phyloP scores from a whole-genome alignment of 441 rosid species.

The Euphorbia corollata region DNA sequence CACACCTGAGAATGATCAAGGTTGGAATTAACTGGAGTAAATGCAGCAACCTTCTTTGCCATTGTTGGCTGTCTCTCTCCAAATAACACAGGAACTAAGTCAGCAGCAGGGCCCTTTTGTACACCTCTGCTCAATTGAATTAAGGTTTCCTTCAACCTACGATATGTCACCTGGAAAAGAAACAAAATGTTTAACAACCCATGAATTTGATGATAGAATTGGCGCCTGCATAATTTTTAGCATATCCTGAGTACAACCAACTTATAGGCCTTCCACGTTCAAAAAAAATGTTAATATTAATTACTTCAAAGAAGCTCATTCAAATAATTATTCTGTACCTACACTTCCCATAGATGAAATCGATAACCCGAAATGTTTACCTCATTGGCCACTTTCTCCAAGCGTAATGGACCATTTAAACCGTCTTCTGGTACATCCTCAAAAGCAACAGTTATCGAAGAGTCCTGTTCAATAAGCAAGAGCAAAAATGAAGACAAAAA shows the following conservation, averaged over 20 bases:
- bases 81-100: conserved; percentile 73
- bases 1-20: conserved; percentile 88
- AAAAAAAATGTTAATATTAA: not conserved
- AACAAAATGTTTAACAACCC: conserved; percentile 10
- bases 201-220: conserved; percentile 5
- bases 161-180: conserved; percentile 61
- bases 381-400: conserved; percentile 94
- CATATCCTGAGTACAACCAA: not conserved
- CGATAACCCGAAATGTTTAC: conserved; percentile 25
- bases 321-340: conserved; percentile 4
- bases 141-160: conserved; percentile 89
- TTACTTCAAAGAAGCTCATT: conserved; percentile 1
- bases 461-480: conserved; percentile 41
- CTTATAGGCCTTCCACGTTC: not conserved
- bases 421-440: conserved; percentile 94
- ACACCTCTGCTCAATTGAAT: conserved; percentile 83
- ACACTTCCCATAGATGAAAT: not conserved
- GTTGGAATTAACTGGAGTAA: conserved; percentile 58
- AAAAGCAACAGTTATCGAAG: conserved; percentile 80
- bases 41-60: conserved; percentile 47
- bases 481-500: conserved; percentile 13
- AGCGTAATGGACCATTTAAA: conserved; percentile 57
- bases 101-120: conserved; percentile 77
- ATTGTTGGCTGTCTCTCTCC: conserved; percentile 62
- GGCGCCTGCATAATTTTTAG: conserved; percentile 3